Evolutionary conservation across 495 filamentous ascomycete genomes (phyloP).

Genomic region (Ascobolus immersus): DNA sequence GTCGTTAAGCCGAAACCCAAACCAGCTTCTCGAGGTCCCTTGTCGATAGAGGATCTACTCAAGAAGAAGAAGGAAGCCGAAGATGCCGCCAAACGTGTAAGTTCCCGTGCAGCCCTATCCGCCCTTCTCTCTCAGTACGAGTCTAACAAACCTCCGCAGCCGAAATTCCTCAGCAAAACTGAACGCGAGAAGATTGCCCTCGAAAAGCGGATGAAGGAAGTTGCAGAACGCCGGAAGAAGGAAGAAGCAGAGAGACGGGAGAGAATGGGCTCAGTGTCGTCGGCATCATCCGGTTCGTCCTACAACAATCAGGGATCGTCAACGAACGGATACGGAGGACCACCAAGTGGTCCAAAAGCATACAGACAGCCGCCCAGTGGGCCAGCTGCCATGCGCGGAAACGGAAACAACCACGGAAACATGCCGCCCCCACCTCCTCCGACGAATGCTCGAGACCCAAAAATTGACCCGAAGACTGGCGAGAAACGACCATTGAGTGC

Average conservation of each 20-base stretch:
- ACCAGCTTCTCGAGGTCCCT: constrained; percentile 23
- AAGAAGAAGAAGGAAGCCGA: constrained; percentile 57
- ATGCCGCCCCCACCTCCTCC: constrained; percentile 9
- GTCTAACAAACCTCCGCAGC: constrained; percentile 23
- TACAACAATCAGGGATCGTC: background rate
- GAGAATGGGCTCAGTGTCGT: constrained; percentile 1
- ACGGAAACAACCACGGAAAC: constrained; percentile 5
- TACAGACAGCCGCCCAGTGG: constrained; percentile 13
- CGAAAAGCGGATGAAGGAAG: constrained; percentile 66
- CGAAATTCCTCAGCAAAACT: constrained; percentile 77
- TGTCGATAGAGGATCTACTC: constrained; percentile 55
- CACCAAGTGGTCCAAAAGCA: constrained; percentile 11
- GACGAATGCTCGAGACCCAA: constrained; percentile 11
- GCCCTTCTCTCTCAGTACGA: constrained; percentile 6
- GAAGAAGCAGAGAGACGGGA: constrained; percentile 24
- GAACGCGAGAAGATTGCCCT: constrained; percentile 65
- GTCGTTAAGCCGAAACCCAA: constrained; percentile 7
- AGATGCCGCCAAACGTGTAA: constrained; percentile 48
- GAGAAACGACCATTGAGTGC: constrained; percentile 32
- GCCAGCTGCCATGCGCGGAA: constrained; percentile 13
- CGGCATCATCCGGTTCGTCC: background rate
- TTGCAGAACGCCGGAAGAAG: constrained; percentile 38
- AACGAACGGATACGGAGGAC: constrained; percentile 6
- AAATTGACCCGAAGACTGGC: constrained; percentile 16
- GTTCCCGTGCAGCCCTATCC: constrained; percentile 5